These are phyloP conservation scores for Beauveria pseudobassiana DNA, from an alignment of 2,329 filamentous ascomycete genomes.

Conservation along the genomic window DNA sequence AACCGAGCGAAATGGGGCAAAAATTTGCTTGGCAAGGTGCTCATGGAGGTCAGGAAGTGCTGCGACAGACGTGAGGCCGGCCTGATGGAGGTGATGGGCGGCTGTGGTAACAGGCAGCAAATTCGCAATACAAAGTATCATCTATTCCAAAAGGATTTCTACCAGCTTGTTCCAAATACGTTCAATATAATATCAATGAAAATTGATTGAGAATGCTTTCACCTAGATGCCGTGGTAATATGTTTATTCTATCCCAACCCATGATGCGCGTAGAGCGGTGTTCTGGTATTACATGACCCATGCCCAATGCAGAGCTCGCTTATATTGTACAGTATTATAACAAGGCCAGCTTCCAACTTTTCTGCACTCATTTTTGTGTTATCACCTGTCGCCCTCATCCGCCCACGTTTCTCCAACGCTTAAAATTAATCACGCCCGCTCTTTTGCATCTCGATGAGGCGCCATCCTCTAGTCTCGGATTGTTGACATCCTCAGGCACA, in stretches of 20 bases:
- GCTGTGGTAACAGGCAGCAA: too few species aligned
- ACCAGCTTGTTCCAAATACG: too few species aligned
- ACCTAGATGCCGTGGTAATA: not conserved
- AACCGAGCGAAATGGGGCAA: conserved; percentile 49
- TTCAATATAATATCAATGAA: not conserved
- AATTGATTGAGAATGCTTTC: not conserved
- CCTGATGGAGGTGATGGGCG: too few species aligned
- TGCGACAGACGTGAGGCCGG: conserved; percentile 33
- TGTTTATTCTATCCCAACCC: conserved; percentile 5
- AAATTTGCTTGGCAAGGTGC: conserved; percentile 56
- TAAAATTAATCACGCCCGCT: conserved; percentile 79
- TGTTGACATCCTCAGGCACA: conserved; percentile 90
- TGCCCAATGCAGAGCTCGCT: conserved; percentile 5
- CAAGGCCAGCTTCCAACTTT: not conserved
- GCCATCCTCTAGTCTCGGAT: conserved; percentile 94
- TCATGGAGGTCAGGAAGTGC: conserved; percentile 50
- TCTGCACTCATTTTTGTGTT: not conserved
- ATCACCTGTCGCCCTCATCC: not conserved
- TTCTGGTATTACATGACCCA: conserved; percentile 7
- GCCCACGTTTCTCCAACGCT: not conserved
- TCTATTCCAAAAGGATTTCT: too few species aligned
- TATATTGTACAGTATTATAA: conserved; percentile 10
- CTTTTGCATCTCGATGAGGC: conserved; percentile 97
- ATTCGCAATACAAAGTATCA: too few species aligned
- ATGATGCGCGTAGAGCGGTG: conserved; percentile 9